phyloP scores from a whole-genome alignment of 2,329 filamentous ascomycete genomes.

The Dactylellina drechsleri region DNA sequence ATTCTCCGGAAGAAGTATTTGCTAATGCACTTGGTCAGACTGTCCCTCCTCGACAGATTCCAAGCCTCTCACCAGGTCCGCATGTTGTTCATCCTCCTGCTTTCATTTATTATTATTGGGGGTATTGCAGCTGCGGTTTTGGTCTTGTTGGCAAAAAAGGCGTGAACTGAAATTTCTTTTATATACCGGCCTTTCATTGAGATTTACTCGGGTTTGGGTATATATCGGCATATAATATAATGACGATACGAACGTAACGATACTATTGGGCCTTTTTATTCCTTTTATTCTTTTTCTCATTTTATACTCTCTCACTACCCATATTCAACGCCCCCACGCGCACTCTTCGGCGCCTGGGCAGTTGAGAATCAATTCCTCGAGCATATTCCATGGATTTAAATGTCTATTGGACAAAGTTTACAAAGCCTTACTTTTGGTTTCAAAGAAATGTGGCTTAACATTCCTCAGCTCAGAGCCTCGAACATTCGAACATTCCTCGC shows the following conservation, averaged over 20 bases:
- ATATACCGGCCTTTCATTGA: background rate
- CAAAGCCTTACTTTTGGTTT: no score
- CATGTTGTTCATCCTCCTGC: conserved; percentile 39
- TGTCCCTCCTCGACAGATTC: conserved; percentile 31
- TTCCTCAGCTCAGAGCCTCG: no score
- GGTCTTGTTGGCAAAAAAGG: conserved; percentile 43
- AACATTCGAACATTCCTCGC: no score
- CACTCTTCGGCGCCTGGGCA: background rate
- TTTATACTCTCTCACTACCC: background rate
- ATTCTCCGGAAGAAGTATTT: conserved; percentile 9
- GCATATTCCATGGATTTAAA: no score
- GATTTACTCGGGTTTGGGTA: background rate
- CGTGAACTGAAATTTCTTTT: background rate
- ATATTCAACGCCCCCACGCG: background rate
- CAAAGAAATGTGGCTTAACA: no score
- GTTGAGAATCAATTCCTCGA: no score
- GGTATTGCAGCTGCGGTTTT: conserved; percentile 44
- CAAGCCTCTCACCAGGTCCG: conserved; percentile 29
- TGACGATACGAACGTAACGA: conserved; percentile 12
- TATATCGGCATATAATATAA: background rate
- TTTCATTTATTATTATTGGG: conserved; percentile 45
- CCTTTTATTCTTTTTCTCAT: background rate
- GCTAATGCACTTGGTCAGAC: conserved; percentile 15
- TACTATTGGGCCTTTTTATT: background rate
- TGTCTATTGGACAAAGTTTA: no score